Evolutionary conservation across 2,329 filamentous ascomycete species (phyloP).

Genomic region (Hymenoscyphus scutula): DNA sequence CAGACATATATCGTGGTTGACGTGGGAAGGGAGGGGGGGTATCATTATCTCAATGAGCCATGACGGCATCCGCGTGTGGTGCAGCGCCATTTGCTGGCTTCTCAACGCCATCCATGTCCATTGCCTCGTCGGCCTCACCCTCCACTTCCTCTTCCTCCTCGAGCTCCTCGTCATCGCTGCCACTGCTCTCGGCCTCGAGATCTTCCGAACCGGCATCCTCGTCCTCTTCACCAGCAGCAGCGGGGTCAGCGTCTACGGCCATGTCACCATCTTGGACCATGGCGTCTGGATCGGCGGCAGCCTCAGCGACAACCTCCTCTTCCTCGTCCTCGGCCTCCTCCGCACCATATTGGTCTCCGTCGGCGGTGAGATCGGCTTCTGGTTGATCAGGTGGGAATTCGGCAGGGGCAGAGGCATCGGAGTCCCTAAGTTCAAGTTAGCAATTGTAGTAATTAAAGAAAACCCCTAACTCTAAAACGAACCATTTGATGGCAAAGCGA

Average conservation of each 20-base stretch:
- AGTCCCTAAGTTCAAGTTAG: conserved; percentile 66
- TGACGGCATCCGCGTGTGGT: conserved; percentile 32
- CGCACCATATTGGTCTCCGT: conserved; percentile 87
- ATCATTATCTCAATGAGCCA: conserved; percentile 34
- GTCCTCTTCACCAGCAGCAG: conserved; percentile 59
- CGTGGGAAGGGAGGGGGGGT: conserved; percentile 19
- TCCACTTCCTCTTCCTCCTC: conserved; percentile 71
- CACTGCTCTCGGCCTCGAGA: conserved; percentile 55
- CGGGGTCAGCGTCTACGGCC: conserved; percentile 58
- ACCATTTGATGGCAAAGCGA: conserved; percentile 98
- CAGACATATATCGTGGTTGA: neutral
- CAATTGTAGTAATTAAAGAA: conserved; percentile 11
- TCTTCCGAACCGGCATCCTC: conserved; percentile 68
- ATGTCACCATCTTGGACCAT: conserved; percentile 70
- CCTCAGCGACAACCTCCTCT: conserved; percentile 52
- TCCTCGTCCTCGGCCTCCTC: conserved; percentile 77
- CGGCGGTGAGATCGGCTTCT: conserved; percentile 81
- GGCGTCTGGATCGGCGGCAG: conserved; percentile 41
- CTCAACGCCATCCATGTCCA: conserved; percentile 48
- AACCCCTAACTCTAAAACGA: too few relatives aligned
- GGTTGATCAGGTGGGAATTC: conserved; percentile 98
- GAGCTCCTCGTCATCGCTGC: conserved; percentile 57
- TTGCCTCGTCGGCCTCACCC: conserved; percentile 48
- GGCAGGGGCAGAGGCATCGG: conserved; percentile 91
- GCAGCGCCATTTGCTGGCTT: conserved; percentile 29